Evolutionary conservation across 148 eudicot species (phyloP).

Genomic region (Nepenthes mirabilis): DNA sequence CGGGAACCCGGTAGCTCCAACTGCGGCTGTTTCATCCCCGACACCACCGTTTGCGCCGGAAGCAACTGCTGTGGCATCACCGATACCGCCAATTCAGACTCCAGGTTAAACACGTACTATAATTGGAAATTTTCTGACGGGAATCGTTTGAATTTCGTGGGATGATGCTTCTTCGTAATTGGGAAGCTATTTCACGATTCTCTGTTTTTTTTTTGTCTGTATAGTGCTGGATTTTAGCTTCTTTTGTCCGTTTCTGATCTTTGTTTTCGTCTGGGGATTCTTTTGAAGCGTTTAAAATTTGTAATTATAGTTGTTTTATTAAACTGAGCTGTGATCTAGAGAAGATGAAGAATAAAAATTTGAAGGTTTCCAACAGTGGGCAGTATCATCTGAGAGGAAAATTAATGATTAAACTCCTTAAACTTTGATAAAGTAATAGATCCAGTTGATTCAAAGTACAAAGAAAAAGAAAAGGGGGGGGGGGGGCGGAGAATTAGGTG

Average conservation of each 20-base stretch:
- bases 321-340: conserved; percentile 1
- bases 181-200: conserved; percentile 8
- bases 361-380: no score
- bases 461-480: conserved; percentile 13
- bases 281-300: not conserved
- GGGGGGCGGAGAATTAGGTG: conserved; percentile 1
- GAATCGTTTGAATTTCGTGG: conserved; percentile 10
- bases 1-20: conserved; percentile 18
- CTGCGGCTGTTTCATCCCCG: conserved; percentile 22
- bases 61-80: conserved; percentile 20
- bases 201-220: conserved; percentile 19
- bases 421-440: conserved; percentile 9
- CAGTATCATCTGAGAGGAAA: conserved; percentile 2
- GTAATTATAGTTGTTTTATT: not conserved
- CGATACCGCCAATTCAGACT: conserved; percentile 32
- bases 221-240: conserved; percentile 34
- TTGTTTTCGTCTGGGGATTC: conserved; percentile 17
- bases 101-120: conserved; percentile 34
- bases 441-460: conserved; percentile 26
- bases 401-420: conserved; percentile 14
- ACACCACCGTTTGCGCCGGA: conserved; percentile 23
- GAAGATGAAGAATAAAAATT: no score
- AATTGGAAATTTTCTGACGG: conserved; percentile 6
- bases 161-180: not conserved
- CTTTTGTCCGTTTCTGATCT: conserved; percentile 35